Base-by-base conservation (phyloP, 2,329 filamentous ascomycete genomes). In the Sporothrix sp. region DNA sequence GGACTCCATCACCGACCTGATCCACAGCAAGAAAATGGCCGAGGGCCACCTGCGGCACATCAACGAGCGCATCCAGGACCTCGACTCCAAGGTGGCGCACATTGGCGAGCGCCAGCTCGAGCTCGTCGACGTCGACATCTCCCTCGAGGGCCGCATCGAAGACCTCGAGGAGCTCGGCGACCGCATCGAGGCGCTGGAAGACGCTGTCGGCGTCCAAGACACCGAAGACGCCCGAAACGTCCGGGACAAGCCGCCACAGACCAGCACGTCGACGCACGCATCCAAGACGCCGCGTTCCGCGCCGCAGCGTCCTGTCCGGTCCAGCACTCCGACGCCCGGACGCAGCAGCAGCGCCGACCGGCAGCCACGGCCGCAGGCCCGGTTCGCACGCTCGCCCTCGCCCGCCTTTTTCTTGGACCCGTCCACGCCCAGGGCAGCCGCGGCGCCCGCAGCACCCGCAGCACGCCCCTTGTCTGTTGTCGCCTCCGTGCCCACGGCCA, bases 111-210 rank as follows among this genome's bases (percentile, higher is more conserved):
- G 73, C 20, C 68, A 78, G 48, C 66, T 75, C 48, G 72, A 76
- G 57, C 63, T 75, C 20, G 63, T 70, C 35, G 74, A 78, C 50
- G 70, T 72, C 57, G 68, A 74, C 51, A 68, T 76, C 58, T 65
- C 69, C 53, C 57, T 79, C 54, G 76, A 80, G 56, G 76, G 80
- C 58, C 71, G 74, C 36, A 67, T 80, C 36, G 74, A 77, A 36
- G 35, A 38, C 11, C 18, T 51, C n/a, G 52, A 53, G 48, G 68
- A 63, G 30, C 61, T 78, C 14, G 71, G 71, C 46, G 70, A 73
- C 51, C 59, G 62, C 25, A 57, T 62, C 18, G 63, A 65, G 47
- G 51, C 56, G 28, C 35, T 64, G 11, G 57, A 51, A 5, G 47
- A 23, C 3, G 23, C 49, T 2, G 45, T 43, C 10, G 10, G 16